phyloP scores from a whole-genome alignment of 352 stramenopile genomes.

The Phytophthora sp. region DNA sequence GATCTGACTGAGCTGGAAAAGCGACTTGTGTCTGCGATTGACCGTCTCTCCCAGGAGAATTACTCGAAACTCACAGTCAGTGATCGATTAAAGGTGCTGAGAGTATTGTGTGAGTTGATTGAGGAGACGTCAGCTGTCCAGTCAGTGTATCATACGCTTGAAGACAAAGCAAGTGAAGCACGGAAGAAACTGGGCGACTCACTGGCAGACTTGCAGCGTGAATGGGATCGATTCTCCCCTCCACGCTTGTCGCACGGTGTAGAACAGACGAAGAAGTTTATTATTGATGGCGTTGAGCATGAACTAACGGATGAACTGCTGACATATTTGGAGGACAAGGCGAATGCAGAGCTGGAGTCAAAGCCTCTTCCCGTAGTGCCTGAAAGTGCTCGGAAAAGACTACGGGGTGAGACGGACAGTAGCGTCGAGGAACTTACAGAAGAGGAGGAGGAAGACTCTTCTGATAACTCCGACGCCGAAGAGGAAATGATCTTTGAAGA shows the following conservation, averaged over 20 bases:
- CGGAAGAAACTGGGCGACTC: slow-evolving; percentile 59
- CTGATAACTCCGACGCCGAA: slow-evolving; percentile 44
- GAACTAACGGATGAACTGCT: slow-evolving; percentile 78
- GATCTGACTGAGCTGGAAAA: slow-evolving; percentile 75
- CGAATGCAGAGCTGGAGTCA: slow-evolving; percentile 64
- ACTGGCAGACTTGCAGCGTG: slow-evolving; percentile 61
- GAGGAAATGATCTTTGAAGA: slow-evolving; percentile 62
- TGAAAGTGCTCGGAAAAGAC: slow-evolving; percentile 39
- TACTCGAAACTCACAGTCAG: slow-evolving; percentile 57
- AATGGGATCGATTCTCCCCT: slow-evolving; percentile 66
- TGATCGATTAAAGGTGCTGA: slow-evolving; percentile 66
- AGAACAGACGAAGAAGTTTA: slow-evolving; percentile 70
- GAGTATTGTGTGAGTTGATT: slow-evolving; percentile 73
- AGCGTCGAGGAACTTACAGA: slow-evolving; percentile 16
- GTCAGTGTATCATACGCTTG: slow-evolving; percentile 65
- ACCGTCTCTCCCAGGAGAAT: slow-evolving; percentile 73
- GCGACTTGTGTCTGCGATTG: slow-evolving; percentile 58
- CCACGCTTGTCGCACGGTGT: slow-evolving; percentile 50
- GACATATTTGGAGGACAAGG: slow-evolving; percentile 68
- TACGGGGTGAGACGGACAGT: slow-evolving; percentile 19
- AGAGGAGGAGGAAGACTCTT: slow-evolving; percentile 41
- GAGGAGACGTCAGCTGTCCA: slow-evolving; percentile 58
- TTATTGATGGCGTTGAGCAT: slow-evolving; percentile 74
- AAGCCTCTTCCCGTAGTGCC: slow-evolving; percentile 54
- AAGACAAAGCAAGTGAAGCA: slow-evolving; percentile 67